A percentile compares a stretch with the other conserved stretches of the same genome.
Evolutionary conservation across 345 rosid species (phyloP).

Genomic region (Gossypium mustelinum): DNA sequence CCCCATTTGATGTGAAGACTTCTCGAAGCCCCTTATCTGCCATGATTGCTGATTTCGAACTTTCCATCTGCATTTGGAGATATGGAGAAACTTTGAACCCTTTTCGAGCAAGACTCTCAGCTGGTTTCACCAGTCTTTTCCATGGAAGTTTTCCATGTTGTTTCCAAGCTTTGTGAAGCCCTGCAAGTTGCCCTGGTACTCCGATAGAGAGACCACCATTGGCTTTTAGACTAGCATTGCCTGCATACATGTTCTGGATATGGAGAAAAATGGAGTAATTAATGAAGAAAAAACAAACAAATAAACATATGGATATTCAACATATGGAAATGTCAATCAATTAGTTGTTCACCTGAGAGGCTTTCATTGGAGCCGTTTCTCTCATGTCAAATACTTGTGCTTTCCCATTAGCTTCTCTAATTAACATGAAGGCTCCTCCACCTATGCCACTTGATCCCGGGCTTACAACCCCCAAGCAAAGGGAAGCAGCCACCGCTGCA

Average conservation of each 20-base stretch:
- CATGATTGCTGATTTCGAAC: conserved; percentile 26
- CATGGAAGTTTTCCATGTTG: conserved; percentile 53
- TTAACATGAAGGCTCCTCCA: conserved; percentile 55
- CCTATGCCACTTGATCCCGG: conserved; percentile 61
- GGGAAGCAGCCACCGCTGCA: conserved; percentile 48
- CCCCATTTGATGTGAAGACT: conserved; percentile 40
- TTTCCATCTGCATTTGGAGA: conserved; percentile 46
- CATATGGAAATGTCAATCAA: neutral
- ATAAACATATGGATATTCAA: neutral
- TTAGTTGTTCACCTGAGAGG: conserved; percentile 39
- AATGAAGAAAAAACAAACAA: neutral
- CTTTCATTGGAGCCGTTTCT: conserved; percentile 57
- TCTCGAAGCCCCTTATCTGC: conserved; percentile 47
- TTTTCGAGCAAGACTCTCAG: conserved; percentile 38
- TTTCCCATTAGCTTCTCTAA: conserved; percentile 31
- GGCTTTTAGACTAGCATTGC: conserved; percentile 33
- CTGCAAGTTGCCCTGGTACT: conserved; percentile 56
- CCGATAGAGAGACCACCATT: conserved; percentile 52
- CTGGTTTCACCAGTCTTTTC: conserved; percentile 44
- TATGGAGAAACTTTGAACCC: conserved; percentile 54
- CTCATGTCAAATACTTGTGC: conserved; percentile 46
- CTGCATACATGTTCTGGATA: conserved; percentile 49
- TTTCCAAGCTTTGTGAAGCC: conserved; percentile 54
- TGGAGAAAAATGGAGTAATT: conserved; percentile 4
- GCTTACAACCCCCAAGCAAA: conserved; percentile 63